Evolutionary conservation across 805 yeast species (phyloP).

Genomic region (Pichia paraexigua): DNA sequence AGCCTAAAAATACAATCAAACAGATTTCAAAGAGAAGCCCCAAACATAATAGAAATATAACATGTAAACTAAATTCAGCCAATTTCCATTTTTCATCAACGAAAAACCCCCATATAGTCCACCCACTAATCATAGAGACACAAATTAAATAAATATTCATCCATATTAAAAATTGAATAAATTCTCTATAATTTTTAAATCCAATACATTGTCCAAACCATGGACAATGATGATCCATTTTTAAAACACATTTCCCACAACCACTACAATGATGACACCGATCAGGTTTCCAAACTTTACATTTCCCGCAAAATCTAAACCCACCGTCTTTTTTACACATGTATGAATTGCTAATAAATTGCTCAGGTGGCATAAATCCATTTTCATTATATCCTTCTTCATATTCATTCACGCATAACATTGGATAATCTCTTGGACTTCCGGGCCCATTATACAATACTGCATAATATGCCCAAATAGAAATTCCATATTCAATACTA

Average conservation of each 20-base stretch:
- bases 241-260: slow-evolving; percentile 38
- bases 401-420: slow-evolving; percentile 24
- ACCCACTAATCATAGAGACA: slow-evolving; percentile 33
- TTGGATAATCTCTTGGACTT: slow-evolving; percentile 51
- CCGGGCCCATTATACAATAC: slow-evolving; percentile 56
- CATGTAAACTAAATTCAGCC: slow-evolving; percentile 44
- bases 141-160: slow-evolving; percentile 39
- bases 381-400: slow-evolving; percentile 12
- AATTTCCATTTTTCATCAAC: slow-evolving; percentile 12
- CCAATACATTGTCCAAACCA: slow-evolving; percentile 94
- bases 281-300: slow-evolving; percentile 53
- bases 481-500: not conserved
- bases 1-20: slow-evolving; percentile 46
- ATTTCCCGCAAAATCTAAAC: slow-evolving; percentile 48
- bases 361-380: slow-evolving; percentile 32
- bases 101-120: slow-evolving; percentile 43
- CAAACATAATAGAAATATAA: slow-evolving; percentile 52
- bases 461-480: not conserved
- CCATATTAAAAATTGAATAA: slow-evolving; percentile 63
- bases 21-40: slow-evolving; percentile 49
- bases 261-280: slow-evolving; percentile 50
- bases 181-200: slow-evolving; percentile 67
- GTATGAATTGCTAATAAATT: slow-evolving; percentile 32
- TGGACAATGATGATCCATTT: slow-evolving; percentile 66
- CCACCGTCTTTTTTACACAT: slow-evolving; percentile 52